A percentile compares a stretch with the other conserved stretches of the same genome.
Conservation (phyloP, 2,329 filamentous ascomycete species). For the Talaromyces sp. region DNA sequence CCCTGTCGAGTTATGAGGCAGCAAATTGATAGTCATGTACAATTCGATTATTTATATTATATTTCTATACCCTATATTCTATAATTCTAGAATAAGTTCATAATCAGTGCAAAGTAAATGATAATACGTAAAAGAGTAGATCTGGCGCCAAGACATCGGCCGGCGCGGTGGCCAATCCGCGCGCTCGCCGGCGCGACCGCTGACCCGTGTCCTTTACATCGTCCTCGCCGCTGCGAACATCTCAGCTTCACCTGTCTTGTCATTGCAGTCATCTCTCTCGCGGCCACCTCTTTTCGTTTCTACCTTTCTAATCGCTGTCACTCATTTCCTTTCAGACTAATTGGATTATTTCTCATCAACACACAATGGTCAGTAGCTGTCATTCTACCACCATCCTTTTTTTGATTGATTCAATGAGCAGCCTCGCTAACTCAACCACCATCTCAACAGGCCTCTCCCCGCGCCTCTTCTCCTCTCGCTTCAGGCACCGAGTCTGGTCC, state of each 20-base stretch:
- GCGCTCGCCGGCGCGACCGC: background rate
- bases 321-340: slow-evolving; percentile 1
- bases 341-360: background rate
- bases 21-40: background rate
- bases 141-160: background rate
- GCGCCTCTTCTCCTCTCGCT: slow-evolving; percentile 40
- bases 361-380: slow-evolving; percentile 10
- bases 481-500: slow-evolving; percentile 42
- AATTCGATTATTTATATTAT: background rate
- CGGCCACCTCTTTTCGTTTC: background rate
- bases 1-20: background rate
- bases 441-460: slow-evolving; percentile 29
- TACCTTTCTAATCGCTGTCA: background rate
- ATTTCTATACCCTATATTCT: background rate
- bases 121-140: background rate
- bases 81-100: background rate
- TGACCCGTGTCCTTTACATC: background rate
- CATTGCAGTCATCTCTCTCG: background rate
- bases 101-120: background rate
- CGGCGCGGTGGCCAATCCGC: background rate
- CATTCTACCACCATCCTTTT: background rate
- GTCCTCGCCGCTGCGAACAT: background rate
- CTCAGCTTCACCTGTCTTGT: background rate
- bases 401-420: background rate
- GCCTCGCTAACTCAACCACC: background rate